Percentiles rank a stretch among this genome's conserved stretches.
Evolutionary conservation across 1,284 basidiomycete species (phyloP).

Genomic region (Ustilago nuda): DNA sequence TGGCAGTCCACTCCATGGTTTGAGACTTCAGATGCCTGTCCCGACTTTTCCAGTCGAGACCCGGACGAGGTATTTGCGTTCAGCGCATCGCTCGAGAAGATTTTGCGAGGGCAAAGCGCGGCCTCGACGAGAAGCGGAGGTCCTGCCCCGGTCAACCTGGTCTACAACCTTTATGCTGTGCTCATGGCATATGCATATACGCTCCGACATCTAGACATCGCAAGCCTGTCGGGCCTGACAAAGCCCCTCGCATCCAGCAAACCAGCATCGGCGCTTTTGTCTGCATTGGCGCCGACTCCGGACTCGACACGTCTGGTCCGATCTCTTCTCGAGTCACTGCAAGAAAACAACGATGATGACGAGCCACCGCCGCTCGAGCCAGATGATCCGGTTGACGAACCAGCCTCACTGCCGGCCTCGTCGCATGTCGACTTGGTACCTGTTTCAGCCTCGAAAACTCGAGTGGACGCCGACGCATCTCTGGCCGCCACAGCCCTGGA

Average conservation of each 20-base stretch:
- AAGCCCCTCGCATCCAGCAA: background rate
- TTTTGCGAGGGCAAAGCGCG: slow-evolving; percentile 2
- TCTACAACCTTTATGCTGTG: slow-evolving; percentile 47
- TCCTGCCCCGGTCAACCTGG: slow-evolving; percentile 14
- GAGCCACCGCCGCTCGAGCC: slow-evolving; percentile 52
- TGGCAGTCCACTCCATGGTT: slow-evolving; percentile 37
- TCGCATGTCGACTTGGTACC: background rate
- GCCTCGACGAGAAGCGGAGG: background rate
- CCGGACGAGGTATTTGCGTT: slow-evolving; percentile 8
- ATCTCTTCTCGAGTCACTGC: background rate
- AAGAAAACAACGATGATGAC: slow-evolving; percentile 25
- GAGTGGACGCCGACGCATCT: background rate
- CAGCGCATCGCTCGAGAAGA: slow-evolving; percentile 8
- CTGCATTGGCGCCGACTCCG: background rate
- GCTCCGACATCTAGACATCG: slow-evolving; percentile 43
- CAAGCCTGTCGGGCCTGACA: slow-evolving; percentile 29
- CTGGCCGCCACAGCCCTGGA: slow-evolving; percentile 9
- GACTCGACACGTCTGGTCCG: background rate
- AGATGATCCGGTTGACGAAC: slow-evolving; percentile 12
- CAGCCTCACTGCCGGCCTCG: background rate
- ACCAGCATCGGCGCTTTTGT: background rate
- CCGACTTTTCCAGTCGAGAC: background rate
- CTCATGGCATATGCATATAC: slow-evolving; percentile 55
- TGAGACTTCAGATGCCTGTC: slow-evolving; percentile 16
- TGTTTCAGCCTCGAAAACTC: background rate